phyloP scores from a whole-genome alignment of 345 rosid genomes.

The Corchorus olitorius region DNA sequence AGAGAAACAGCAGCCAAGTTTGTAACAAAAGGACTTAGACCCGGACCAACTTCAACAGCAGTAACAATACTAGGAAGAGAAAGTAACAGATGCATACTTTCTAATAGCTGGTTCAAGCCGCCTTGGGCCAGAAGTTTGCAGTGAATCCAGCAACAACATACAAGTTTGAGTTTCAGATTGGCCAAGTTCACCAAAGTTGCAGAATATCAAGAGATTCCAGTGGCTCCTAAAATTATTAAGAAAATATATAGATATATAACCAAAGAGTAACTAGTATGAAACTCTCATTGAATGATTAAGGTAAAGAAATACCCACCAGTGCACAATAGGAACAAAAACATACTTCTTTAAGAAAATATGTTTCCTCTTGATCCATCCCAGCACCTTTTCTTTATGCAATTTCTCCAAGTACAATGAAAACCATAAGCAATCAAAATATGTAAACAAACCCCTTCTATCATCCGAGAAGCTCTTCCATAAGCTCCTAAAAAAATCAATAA shows the following conservation, averaged over 20 bases:
- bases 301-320: conserved; percentile 37
- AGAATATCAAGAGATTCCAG: conserved; percentile 73
- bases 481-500: conserved; percentile 29
- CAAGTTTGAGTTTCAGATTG: conserved; percentile 43
- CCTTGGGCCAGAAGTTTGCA: conserved; percentile 45
- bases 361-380: conserved; percentile 48
- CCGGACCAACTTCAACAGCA: not conserved
- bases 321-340: conserved; percentile 70
- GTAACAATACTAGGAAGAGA: not conserved
- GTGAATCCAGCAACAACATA: conserved; percentile 72
- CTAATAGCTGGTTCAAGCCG: conserved; percentile 60
- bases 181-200: conserved; percentile 56
- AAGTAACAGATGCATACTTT: conserved; percentile 33
- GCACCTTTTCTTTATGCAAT: conserved; percentile 36
- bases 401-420: conserved; percentile 48
- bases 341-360: conserved; percentile 57
- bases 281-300: not conserved
- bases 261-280: not conserved
- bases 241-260: conserved; percentile 8
- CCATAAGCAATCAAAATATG: conserved; percentile 55
- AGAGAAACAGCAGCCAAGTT: not conserved
- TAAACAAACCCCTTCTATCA: conserved; percentile 42
- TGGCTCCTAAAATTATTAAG: conserved; percentile 47
- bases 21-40: not conserved
- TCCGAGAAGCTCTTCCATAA: conserved; percentile 52